Evolutionary conservation across 2,329 filamentous ascomycete species (phyloP).

Genomic region (Cladophialophora immunda): DNA sequence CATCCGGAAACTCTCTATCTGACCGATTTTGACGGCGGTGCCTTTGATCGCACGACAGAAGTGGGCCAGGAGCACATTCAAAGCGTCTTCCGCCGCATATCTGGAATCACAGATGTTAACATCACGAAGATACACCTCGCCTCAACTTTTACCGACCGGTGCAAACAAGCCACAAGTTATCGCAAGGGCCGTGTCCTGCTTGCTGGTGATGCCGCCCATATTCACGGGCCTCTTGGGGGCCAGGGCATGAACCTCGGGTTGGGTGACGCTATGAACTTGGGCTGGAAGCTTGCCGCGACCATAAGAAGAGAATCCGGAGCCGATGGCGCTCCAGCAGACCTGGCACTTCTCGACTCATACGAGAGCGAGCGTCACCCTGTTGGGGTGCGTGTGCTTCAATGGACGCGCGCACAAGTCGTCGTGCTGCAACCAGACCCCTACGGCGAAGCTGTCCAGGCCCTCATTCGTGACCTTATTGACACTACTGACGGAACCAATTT

Average conservation of each 20-base stretch:
- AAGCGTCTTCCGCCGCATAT: slow-evolving; percentile 24
- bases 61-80: slow-evolving; percentile 42
- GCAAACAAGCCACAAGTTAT: slow-evolving; percentile 37
- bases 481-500: slow-evolving; percentile 29
- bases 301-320: slow-evolving; percentile 36
- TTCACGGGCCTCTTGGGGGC: slow-evolving; percentile 45
- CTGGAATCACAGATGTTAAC: slow-evolving; percentile 25
- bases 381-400: slow-evolving; percentile 47
- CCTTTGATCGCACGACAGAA: slow-evolving; percentile 24
- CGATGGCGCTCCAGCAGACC: background rate
- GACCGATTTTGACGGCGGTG: slow-evolving; percentile 32
- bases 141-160: slow-evolving; percentile 27
- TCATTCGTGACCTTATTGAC: slow-evolving; percentile 29
- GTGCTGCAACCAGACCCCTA: slow-evolving; percentile 45
- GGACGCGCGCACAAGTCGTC: slow-evolving; percentile 50
- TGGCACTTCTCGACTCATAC: slow-evolving; percentile 45
- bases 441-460: slow-evolving; percentile 40
- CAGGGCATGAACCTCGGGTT: slow-evolving; percentile 48
- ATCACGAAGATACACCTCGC: slow-evolving; percentile 28
- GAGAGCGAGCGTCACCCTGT: slow-evolving; percentile 45
- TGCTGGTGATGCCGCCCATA: slow-evolving; percentile 48
- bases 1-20: slow-evolving; percentile 40
- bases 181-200: slow-evolving; percentile 45
- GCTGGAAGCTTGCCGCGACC: slow-evolving; percentile 47
- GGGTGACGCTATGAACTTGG: slow-evolving; percentile 48